Evolutionary conservation across 1,139 yeast species (phyloP), one percentile per base, ranked within the genome.

Genomic region (Candida sanyaensis): DNA sequence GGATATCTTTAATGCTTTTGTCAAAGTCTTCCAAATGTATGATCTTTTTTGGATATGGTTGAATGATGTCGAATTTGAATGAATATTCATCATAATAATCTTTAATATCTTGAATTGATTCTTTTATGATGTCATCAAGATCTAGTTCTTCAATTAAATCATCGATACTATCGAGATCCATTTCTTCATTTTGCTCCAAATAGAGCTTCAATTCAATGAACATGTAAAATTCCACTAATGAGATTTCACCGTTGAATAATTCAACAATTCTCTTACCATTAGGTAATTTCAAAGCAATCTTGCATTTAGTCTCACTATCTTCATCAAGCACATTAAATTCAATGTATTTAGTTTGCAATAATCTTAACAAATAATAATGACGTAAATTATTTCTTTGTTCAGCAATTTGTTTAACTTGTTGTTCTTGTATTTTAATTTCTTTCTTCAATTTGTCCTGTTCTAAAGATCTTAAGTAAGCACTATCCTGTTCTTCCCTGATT

Each of bases 201-300:
- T 63, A 61, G 36, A 75, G 52, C 45, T 69, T 68, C 13, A 75
- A 68, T 51, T 86, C 90, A 39, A 88, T 81, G 57, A 75, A 81
- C 41, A 83, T 73, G 62, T 89, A 90, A 5, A 92, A 63, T 34
- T 87, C 87, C 41, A 72, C 73, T n/a, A 86, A 61, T 0, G 82
- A 67, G 12, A 79, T 73, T 5, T 65, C 59, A 23, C 78, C 75
- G 27, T 67, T 60, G 49, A 90, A 81, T 45, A 76, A 75, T 48
- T 82, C 80, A 7, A 88, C 72, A 2, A 84, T 62, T 42, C 96
- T 73, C 43, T 75, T 75, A 1, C 97, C 97, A 37, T 78, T 54
- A 1, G 80, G 80, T 31, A 75, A 60, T 51, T 72, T 74, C 45
- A 75, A 60, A 26, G 78, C 75, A 23, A 75, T 58, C 45, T 68